A percentile compares a stretch with the other conserved stretches of the same genome.
Conservation (phyloP, 1,284 basidiomycete genomes). For the Coniferiporia sulphurascens region DNA sequence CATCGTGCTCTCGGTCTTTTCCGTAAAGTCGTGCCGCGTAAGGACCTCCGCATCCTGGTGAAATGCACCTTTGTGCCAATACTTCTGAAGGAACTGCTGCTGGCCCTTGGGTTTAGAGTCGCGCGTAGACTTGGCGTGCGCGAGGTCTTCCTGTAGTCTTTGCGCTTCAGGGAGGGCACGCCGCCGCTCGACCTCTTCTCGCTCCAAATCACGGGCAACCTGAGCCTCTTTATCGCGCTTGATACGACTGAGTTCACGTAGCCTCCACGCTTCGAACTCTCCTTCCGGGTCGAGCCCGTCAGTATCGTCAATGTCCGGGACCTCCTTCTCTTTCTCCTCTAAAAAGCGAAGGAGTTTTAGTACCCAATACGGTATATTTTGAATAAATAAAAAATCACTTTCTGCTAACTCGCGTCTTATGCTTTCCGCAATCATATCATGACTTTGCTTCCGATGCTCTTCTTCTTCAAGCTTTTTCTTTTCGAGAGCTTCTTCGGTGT, state of each 20-base stretch:
- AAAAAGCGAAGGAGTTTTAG: conserved; percentile 13
- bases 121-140: conserved; percentile 74
- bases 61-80: conserved; percentile 99
- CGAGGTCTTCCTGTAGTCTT: conserved; percentile 85
- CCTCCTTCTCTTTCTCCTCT: conserved; percentile 83
- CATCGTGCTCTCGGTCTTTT: conserved; percentile 80
- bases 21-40: conserved; percentile 80
- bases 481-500: conserved; percentile 63
- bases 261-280: conserved; percentile 95
- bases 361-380: neutral
- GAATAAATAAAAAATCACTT: conserved; percentile 44
- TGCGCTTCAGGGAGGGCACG: conserved; percentile 91
- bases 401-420: conserved; percentile 80
- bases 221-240: conserved; percentile 88
- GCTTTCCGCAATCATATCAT: conserved; percentile 83
- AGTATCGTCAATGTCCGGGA: conserved; percentile 91
- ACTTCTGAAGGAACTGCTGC: conserved; percentile 94
- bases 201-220: conserved; percentile 71
- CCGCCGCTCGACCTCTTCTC: conserved; percentile 86
- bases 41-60: conserved; percentile 94
- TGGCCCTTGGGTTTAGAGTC: conserved; percentile 83
- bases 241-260: conserved; percentile 88
- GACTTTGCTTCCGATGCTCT: conserved; percentile 73
- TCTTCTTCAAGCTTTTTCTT: conserved; percentile 65
- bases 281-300: conserved; percentile 87